phyloP scores from a whole-genome alignment of 768 basidiomycete species.

The Daedalea quercina region DNA sequence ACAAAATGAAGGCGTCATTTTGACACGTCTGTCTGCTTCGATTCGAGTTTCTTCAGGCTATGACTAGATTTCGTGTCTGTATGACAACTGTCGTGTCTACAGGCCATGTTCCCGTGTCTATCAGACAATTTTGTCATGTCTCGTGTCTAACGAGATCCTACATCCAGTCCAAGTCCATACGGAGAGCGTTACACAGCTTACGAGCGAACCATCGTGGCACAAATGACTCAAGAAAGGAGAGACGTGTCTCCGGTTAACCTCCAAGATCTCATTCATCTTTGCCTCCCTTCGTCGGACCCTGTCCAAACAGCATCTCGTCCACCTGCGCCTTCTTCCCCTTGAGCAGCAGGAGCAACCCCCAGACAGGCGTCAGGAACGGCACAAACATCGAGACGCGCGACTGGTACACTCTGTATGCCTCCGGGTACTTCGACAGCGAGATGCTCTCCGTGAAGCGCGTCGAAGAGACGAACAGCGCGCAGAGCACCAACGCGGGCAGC shows the following conservation, averaged over 20 bases:
- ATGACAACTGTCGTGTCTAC: too few relatives aligned
- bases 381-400: slow-evolving; percentile 77
- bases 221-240: background rate
- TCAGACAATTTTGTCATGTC: too few relatives aligned
- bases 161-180: too few relatives aligned
- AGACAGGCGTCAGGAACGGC: slow-evolving; percentile 40
- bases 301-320: slow-evolving; percentile 39
- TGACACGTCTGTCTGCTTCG: background rate
- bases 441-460: slow-evolving; percentile 81
- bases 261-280: slow-evolving; percentile 18
- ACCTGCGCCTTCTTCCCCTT: slow-evolving; percentile 31
- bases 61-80: too few relatives aligned
- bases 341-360: slow-evolving; percentile 32
- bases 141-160: too few relatives aligned
- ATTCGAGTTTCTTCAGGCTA: too few relatives aligned
- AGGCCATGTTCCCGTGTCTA: too few relatives aligned
- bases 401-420: slow-evolving; percentile 65
- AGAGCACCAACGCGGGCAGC: slow-evolving; percentile 54
- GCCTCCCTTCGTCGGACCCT: slow-evolving; percentile 10
- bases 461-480: slow-evolving; percentile 68
- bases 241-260: background rate
- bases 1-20: background rate
- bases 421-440: slow-evolving; percentile 65
- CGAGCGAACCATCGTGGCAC: background rate
- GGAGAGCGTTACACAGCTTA: background rate